Base-by-base conservation (phyloP, 1,284 basidiomycete genomes). In the Naganishia sp. region DNA sequence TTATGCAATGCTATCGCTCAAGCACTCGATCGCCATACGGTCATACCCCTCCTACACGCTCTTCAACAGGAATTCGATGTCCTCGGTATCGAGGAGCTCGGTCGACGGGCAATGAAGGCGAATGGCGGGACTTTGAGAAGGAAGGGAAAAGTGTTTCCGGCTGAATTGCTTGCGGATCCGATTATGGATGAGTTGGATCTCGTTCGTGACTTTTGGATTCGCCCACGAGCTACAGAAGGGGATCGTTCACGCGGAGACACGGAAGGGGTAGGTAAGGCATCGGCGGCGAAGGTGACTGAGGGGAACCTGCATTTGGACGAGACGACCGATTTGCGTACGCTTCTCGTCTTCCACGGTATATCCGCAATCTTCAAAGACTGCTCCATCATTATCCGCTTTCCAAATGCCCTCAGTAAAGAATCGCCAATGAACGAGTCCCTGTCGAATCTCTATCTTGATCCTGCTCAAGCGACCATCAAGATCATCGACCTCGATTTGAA, bases 361-460 rank as follows among this genome's bases (percentile, higher is more conserved):
- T 90, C 90, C 10, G 90, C 91, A n/a, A 90, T 90, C 13, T 93
- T 97, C 84, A 98, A 97, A 78, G 94, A 98, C 77, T 97, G 94
- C 78, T 95, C 92, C 2, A 77, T 97, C 65, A 90, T 97, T 69
- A 74, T 94, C 46, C 85, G 80, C 1, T 67, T 79, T 36, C 59
- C 67, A n/a, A 23, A 59, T 3, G 21, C 44, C 15, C 15, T 45
- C 25, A 21, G 11, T 9, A 10, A 49, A 6, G 25, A 33, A 7
- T 33, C 39, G 21, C 16, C 67, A 23, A 72, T 3, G 55, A 75
- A 25, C 11, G 36, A 13, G 33, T 61, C 56, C 36, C 52, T 25
- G 9, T n/a, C 23, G 18, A 23, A 43, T 53, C 10, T 53, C 63
- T 39, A 60, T 15, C 49, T 74, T 28, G 70, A 63, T 31, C 67